phyloP scores from a whole-genome alignment of 1,284 basidiomycete species.

The Rhodotorula sp. region DNA sequence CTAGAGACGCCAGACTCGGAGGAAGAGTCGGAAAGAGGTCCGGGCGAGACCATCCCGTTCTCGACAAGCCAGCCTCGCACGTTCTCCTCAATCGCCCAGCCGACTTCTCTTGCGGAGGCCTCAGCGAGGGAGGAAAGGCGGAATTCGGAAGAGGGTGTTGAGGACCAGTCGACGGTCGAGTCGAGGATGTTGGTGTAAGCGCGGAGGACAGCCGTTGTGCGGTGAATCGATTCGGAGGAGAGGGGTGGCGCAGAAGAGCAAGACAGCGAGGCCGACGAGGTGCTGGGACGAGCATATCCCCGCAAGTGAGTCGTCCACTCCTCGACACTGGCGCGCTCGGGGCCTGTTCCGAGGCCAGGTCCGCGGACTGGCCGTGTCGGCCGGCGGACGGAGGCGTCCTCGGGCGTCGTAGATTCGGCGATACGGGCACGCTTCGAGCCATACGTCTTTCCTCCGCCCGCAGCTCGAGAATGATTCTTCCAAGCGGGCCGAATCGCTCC shows the following conservation, averaged over 20 bases:
- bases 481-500: no score
- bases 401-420: neutral
- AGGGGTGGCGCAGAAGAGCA: neutral
- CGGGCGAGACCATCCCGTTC: neutral
- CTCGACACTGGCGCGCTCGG: neutral
- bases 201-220: neutral
- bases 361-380: neutral
- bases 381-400: accelerated
- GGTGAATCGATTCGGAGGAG: neutral
- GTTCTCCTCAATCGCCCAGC: conserved; percentile 6
- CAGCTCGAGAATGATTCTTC: neutral
- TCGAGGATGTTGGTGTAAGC: conserved; percentile 17
- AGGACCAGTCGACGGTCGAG: neutral
- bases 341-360: neutral
- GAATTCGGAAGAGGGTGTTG: neutral
- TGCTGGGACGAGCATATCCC: no score
- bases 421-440: neutral
- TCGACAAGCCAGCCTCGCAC: neutral
- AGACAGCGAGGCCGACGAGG: neutral
- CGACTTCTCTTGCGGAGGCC: conserved; percentile 9
- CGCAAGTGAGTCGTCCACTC: no score
- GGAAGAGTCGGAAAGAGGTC: neutral
- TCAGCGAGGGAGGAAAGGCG: neutral
- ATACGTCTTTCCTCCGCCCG: neutral
- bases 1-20: no score